Base-by-base conservation (phyloP, 306 rosid genomes). In the Acacia crassicarpa region DNA sequence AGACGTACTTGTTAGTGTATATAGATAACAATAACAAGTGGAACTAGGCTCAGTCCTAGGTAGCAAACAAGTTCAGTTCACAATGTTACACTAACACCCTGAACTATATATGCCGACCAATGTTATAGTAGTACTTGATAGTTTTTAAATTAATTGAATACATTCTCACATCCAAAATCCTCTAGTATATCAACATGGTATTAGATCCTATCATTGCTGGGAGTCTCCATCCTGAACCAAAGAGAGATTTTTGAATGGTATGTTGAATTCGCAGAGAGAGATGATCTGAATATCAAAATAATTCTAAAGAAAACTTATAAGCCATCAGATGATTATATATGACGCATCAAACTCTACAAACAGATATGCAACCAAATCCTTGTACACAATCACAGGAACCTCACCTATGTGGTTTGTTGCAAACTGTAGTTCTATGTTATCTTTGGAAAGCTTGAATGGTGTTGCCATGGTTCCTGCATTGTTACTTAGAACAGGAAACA, bases 381-480 rank as follows among this genome's bases (percentile, higher is more conserved):
- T 22, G 38, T 22, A 70, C 22, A 10, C 9, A 40, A 41, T 69
- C 33, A 69, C 4, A 45, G 6, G 78, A 81, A 38, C 74, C 80
- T 65, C 71, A 88, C 98, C 97, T 23, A 88, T 2, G 72, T 94
- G 94, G 78, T 91, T 94, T 51, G 94, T 93, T 4, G 94, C 98
- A 82, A 93, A 90, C 67, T 91, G 94, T 79, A 90, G 84, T 81
- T 93, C 98, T 81, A 90, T 88, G 44, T 87, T 87, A 83, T 93
- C 97, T 77, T 86, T 86, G 65, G 97, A 93, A 83, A 90, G 94
- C 83, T 40, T 70, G 87, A 89, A 93, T 5, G 93, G 92, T 25
- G 89, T 84, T 51, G 94, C 94, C 96, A 91, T 90, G 61, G 90
- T 79, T 87, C 97, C 97, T 84, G 97, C 93, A 87, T 93, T 91